Conservation (phyloP, 805 yeast species). For the Cyberlindnera mycetangii region DNA sequence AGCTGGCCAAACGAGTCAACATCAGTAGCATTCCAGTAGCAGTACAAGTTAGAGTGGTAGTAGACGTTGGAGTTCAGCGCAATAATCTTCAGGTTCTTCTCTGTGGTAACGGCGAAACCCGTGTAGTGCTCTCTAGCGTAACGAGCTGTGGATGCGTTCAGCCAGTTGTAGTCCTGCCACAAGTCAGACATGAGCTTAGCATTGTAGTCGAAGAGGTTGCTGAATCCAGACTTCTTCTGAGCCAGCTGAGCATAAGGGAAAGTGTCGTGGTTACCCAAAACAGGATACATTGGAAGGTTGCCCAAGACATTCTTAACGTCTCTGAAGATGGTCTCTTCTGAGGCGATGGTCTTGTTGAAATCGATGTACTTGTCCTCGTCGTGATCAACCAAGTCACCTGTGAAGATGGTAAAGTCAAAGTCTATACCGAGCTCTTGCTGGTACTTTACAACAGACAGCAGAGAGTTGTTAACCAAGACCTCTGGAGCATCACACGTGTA, state of each 20-base stretch:
- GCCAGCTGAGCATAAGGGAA: slow-evolving; percentile 70
- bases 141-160: slow-evolving; percentile 34
- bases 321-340: slow-evolving; percentile 50
- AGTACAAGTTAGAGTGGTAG: slow-evolving; percentile 60
- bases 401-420: slow-evolving; percentile 63
- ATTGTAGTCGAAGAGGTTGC: slow-evolving; percentile 43
- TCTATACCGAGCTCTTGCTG: slow-evolving; percentile 32
- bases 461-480: slow-evolving; percentile 53
- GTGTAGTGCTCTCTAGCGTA: slow-evolving; percentile 43
- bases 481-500: slow-evolving; percentile 69
- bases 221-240: slow-evolving; percentile 43
- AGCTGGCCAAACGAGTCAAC: slow-evolving; percentile 64
- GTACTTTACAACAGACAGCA: slow-evolving; percentile 40
- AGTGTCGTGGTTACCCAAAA: slow-evolving; percentile 69
- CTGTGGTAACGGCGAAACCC: slow-evolving; percentile 56
- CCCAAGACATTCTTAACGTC: slow-evolving; percentile 49
- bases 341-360: slow-evolving; percentile 43
- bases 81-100: slow-evolving; percentile 55
- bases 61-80: slow-evolving; percentile 66
- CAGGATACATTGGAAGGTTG: slow-evolving; percentile 56
- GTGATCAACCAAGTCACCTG: slow-evolving; percentile 75
- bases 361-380: slow-evolving; percentile 48
- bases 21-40: slow-evolving; percentile 44
- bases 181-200: slow-evolving; percentile 45
- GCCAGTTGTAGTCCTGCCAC: slow-evolving; percentile 39